Conservation (phyloP, 768 basidiomycete genomes). For the Boletus rex-veris region DNA sequence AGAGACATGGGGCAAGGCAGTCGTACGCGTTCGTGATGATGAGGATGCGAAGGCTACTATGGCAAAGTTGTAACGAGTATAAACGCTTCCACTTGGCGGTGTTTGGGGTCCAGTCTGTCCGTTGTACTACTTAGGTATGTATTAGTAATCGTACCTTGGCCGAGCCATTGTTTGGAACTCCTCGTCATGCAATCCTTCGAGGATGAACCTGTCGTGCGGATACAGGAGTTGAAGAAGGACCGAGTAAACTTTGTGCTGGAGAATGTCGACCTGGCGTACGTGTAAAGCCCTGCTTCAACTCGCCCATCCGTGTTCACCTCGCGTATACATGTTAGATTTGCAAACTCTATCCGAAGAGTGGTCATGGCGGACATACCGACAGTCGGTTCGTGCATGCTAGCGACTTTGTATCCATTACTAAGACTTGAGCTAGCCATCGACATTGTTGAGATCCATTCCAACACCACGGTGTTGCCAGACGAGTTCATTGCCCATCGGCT, state of each 20-base stretch:
- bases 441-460: conserved; percentile 88
- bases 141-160: background rate
- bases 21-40: conserved; percentile 63
- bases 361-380: conserved; percentile 98
- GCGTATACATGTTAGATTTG: conserved; percentile 57
- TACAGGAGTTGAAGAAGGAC: conserved; percentile 81
- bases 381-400: conserved; percentile 59
- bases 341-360: conserved; percentile 89
- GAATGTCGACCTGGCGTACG: conserved; percentile 95
- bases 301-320: conserved; percentile 5
- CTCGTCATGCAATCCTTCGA: conserved; percentile 35
- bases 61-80: conserved; percentile 40
- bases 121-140: too few species aligned
- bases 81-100: conserved; percentile 2
- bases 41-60: conserved; percentile 16
- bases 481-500: conserved; percentile 97
- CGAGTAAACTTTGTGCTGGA: conserved; percentile 88
- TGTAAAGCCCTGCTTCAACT: conserved; percentile 5
- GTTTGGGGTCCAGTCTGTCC: conserved; percentile 18
- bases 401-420: conserved; percentile 1
- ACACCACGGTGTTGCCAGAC: conserved; percentile 92
- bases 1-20: conserved; percentile 90
- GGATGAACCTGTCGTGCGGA: conserved; percentile 69
- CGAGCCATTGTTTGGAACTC: background rate
- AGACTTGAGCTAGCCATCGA: conserved; percentile 71